These are phyloP conservation scores for Pythium apleroticum DNA, from an alignment of 352 stramenopile genomes.

Conservation along the genomic window DNA sequence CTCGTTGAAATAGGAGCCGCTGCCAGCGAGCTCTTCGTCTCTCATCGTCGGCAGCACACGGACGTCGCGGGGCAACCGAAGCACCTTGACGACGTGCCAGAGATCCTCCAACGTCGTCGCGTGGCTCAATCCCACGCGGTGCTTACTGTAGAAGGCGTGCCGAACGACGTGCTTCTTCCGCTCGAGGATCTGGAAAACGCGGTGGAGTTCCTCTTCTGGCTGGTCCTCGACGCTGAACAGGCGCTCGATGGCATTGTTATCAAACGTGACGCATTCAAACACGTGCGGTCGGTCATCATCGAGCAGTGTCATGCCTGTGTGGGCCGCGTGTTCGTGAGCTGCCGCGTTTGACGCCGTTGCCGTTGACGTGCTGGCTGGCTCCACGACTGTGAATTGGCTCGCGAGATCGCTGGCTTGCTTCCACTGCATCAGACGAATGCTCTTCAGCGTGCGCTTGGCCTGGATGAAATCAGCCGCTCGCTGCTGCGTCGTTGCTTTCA, in stretches of 20 bases:
- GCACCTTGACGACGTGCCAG: slow-evolving; percentile 67
- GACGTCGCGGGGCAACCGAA: slow-evolving; percentile 55
- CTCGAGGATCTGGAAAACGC: slow-evolving; percentile 48
- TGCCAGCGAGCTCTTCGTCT: slow-evolving; percentile 50
- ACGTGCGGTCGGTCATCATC: slow-evolving; percentile 48
- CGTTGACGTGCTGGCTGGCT: not conserved
- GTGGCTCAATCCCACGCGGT: slow-evolving; percentile 37
- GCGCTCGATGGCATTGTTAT: slow-evolving; percentile 49
- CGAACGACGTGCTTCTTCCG: slow-evolving; percentile 53
- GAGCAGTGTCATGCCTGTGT: not conserved
- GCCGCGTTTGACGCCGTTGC: not conserved
- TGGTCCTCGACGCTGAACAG: slow-evolving; percentile 63
- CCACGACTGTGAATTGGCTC: slow-evolving; percentile 30
- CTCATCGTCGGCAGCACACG: slow-evolving; percentile 53
- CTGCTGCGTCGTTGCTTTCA: slow-evolving; percentile 28
- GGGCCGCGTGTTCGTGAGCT: not conserved
- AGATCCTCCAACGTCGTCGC: slow-evolving; percentile 64
- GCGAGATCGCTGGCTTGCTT: slow-evolving; percentile 47
- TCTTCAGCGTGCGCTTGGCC: slow-evolving; percentile 31
- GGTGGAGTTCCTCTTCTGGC: slow-evolving; percentile 42
- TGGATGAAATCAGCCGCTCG: slow-evolving; percentile 39
- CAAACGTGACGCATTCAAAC: slow-evolving; percentile 60
- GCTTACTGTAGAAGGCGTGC: slow-evolving; percentile 49
- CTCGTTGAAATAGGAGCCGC: slow-evolving; percentile 34
- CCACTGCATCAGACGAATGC: slow-evolving; percentile 52